phyloP scores from a whole-genome alignment of 768 basidiomycete genomes.

The Mycena galopus region DNA sequence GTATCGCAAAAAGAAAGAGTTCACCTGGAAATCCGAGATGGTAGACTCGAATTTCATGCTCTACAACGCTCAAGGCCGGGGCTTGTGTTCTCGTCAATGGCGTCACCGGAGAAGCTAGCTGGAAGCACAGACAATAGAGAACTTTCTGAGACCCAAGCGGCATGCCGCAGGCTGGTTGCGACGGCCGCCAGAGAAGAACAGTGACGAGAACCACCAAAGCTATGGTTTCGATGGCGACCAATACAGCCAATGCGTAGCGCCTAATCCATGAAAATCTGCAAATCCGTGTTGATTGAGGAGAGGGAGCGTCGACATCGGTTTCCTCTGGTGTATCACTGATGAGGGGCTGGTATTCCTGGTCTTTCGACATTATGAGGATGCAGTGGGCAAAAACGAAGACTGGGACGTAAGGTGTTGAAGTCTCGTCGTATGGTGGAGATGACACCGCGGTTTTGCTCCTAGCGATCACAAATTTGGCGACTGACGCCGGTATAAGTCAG shows the following conservation, averaged over 20 bases:
- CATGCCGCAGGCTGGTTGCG: not conserved
- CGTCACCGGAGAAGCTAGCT: not conserved
- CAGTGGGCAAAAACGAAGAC: not conserved
- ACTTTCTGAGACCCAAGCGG: not conserved
- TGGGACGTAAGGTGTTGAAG: not conserved
- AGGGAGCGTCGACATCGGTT: not conserved
- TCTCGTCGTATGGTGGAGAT: not conserved
- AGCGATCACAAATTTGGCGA: too few relatives aligned
- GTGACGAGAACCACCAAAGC: not conserved
- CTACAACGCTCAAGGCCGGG: slow-evolving; percentile 18
- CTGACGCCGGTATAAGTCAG: too few relatives aligned
- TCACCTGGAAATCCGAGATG: slow-evolving; percentile 13
- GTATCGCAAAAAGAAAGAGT: not conserved
- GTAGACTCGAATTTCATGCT: slow-evolving; percentile 29
- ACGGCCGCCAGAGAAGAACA: not conserved
- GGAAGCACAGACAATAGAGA: slow-evolving; percentile 16
- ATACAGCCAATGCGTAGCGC: not conserved
- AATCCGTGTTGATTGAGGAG: not conserved
- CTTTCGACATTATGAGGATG: slow-evolving; percentile 2
- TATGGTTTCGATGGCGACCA: slow-evolving; percentile 21
- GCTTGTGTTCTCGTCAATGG: slow-evolving; percentile 3
- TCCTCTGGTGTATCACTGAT: not conserved
- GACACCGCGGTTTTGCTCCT: too few relatives aligned
- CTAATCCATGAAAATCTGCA: not conserved
- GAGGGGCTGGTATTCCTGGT: slow-evolving; percentile 10